Evolutionary conservation across 2,329 filamentous ascomycete genomes (phyloP).

Genomic region (Amphichorda felina): DNA sequence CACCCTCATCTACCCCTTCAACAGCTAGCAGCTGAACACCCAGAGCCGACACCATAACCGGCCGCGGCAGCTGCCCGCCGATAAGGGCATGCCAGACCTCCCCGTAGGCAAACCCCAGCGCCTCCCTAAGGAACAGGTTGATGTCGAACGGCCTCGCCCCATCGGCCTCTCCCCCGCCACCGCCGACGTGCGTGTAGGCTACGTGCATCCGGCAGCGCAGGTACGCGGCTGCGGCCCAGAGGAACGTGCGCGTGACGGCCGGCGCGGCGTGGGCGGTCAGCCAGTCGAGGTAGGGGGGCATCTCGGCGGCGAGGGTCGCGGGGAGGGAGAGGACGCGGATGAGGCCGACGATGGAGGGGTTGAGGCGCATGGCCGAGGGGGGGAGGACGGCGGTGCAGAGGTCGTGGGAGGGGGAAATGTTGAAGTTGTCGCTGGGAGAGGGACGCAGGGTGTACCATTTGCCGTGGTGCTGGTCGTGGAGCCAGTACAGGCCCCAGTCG

Average conservation of each 20-base stretch:
- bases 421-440: neutral
- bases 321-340: slow-evolving; percentile 14
- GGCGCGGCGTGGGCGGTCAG: slow-evolving; percentile 11
- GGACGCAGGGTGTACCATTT: slow-evolving; percentile 12
- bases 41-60: slow-evolving; percentile 12
- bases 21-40: slow-evolving; percentile 4
- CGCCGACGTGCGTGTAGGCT: slow-evolving; percentile 6
- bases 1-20: slow-evolving; percentile 1
- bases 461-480: slow-evolving; percentile 12
- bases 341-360: slow-evolving; percentile 16
- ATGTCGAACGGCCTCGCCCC: slow-evolving; percentile 11
- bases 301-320: slow-evolving; percentile 5
- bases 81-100: slow-evolving; percentile 14
- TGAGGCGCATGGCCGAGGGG: slow-evolving; percentile 8
- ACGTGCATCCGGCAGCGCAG: slow-evolving; percentile 14
- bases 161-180: slow-evolving; percentile 4
- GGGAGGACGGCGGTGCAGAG: neutral
- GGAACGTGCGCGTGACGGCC: slow-evolving; percentile 12
- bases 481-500: slow-evolving; percentile 23
- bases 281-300: slow-evolving; percentile 20
- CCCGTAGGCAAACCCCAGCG: slow-evolving; percentile 15
- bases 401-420: neutral
- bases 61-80: slow-evolving; percentile 16
- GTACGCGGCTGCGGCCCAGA: slow-evolving; percentile 17
- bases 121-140: slow-evolving; percentile 14